Conservation (phyloP, 306 rosid genomes). For the Casuarina glauca region DNA sequence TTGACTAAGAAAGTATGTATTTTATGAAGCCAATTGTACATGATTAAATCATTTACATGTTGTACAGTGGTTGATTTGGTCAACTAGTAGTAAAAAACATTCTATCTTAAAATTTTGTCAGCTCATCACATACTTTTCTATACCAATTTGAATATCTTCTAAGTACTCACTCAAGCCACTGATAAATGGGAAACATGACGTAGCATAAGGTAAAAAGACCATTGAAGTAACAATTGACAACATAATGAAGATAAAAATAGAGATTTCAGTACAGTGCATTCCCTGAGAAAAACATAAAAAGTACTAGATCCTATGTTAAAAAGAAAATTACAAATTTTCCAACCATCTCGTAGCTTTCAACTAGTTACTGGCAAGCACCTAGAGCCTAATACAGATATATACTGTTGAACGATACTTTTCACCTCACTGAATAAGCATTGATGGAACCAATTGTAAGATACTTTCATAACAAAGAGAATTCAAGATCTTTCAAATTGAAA, state of each 20-base stretch:
- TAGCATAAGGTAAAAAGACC: not conserved
- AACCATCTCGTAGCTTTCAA: not conserved
- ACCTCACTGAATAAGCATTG: not conserved
- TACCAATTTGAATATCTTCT: not conserved
- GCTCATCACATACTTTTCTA: not conserved
- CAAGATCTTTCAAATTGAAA: conserved; percentile 4
- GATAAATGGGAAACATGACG: not conserved
- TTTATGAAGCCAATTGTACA: not conserved
- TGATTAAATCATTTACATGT: not conserved
- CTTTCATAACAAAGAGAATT: not conserved
- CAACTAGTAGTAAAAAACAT: not conserved
- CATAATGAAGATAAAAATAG: not conserved
- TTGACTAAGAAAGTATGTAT: not conserved
- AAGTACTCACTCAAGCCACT: not conserved
- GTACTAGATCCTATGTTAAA: conserved; percentile 1
- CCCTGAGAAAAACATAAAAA: not conserved
- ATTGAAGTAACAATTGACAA: not conserved
- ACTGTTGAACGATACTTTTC: not conserved
- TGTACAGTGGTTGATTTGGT: not conserved
- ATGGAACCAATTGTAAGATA: not conserved
- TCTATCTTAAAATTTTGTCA: not conserved
- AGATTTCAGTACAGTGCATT: not conserved
- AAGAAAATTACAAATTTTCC: not conserved
- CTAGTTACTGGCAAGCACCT: not conserved
- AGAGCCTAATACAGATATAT: not conserved